Percentiles rank a stretch among this genome's conserved stretches.
These are phyloP conservation scores for Phytopythium kandeliae DNA, from an alignment of 352 stramenopile species.

Conservation along the genomic window DNA sequence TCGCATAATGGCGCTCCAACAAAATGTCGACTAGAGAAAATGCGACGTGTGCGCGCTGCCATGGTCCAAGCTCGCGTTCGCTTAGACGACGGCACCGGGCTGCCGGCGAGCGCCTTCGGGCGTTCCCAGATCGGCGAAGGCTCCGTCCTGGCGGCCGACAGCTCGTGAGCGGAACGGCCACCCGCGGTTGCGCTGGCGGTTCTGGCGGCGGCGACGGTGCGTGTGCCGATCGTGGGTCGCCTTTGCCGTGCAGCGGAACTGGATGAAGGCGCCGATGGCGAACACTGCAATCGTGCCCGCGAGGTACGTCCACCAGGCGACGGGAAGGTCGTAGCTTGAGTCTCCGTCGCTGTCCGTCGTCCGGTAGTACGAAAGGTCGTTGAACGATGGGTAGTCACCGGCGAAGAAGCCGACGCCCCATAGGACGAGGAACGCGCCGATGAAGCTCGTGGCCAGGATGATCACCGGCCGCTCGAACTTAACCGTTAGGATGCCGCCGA, in stretches of 20 bases:
- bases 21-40: too few species aligned
- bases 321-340: slow-evolving; percentile 30
- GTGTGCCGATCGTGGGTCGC: slow-evolving; percentile 12
- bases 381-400: slow-evolving; percentile 44
- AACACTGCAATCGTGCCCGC: slow-evolving; percentile 32
- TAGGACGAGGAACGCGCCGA: slow-evolving; percentile 32
- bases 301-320: slow-evolving; percentile 49
- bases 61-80: not conserved
- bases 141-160: not conserved
- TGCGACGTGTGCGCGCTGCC: too few species aligned
- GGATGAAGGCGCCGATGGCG: slow-evolving; percentile 24
- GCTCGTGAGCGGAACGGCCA: not conserved
- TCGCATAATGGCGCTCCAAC: too few species aligned
- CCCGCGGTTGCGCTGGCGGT: not conserved
- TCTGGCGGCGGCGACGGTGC: not conserved
- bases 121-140: not conserved
- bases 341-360: slow-evolving; percentile 15
- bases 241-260: slow-evolving; percentile 27
- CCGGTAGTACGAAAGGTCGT: slow-evolving; percentile 35
- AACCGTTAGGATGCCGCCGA: slow-evolving; percentile 30
- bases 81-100: slow-evolving; percentile 1
- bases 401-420: slow-evolving; percentile 53
- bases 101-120: not conserved
- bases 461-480: slow-evolving; percentile 51
- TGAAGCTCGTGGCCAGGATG: slow-evolving; percentile 46